Conservation (phyloP, 345 rosid genomes). For the Sonneratia alba region DNA sequence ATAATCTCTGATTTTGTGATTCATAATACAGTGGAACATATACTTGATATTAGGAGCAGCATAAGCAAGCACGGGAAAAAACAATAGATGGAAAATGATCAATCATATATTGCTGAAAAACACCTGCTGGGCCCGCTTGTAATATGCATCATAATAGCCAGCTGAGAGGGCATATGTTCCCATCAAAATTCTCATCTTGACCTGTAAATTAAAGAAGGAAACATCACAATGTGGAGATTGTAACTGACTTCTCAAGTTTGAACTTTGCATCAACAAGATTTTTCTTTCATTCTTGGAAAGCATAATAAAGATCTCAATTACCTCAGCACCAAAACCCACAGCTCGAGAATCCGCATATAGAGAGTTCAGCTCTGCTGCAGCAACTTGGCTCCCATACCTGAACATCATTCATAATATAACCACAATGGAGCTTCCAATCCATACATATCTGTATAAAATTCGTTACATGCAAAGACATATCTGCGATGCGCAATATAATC, state of each 20-base stretch:
- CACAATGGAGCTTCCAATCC: neutral
- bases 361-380: constrained; percentile 59
- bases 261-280: neutral
- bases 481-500: neutral
- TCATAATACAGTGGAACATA: neutral
- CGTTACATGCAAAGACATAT: neutral
- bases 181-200: constrained; percentile 92
- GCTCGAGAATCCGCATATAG: constrained; percentile 75
- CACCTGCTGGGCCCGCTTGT: constrained; percentile 94
- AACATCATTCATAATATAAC: constrained; percentile 2
- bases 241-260: neutral
- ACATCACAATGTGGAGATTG: neutral
- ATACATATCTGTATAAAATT: neutral
- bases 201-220: constrained; percentile 27
- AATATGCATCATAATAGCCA: constrained; percentile 90
- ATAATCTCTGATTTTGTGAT: constrained; percentile 17
- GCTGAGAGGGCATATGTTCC: constrained; percentile 95
- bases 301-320: constrained; percentile 10
- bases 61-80: neutral
- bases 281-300: neutral
- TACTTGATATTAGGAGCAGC: neutral
- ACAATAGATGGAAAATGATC: neutral
- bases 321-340: constrained; percentile 85
- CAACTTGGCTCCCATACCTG: constrained; percentile 78
- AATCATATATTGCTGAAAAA: neutral